A percentile compares a stretch with the other conserved stretches of the same genome.
Conservation (phyloP, 2,329 filamentous ascomycete genomes). For the Metarhizium humberi region DNA sequence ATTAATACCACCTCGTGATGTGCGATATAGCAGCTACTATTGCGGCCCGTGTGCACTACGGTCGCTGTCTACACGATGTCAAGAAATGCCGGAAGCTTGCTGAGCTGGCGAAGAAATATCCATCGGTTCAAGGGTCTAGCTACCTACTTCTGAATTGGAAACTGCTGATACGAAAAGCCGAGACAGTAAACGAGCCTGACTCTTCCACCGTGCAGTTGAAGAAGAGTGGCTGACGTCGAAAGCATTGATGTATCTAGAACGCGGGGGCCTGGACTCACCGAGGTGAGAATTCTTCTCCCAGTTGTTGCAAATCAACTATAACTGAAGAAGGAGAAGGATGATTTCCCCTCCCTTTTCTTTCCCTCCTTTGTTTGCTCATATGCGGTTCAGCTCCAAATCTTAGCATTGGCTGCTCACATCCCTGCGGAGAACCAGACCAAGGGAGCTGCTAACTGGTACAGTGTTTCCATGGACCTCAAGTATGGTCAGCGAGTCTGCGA, state of each 20-base stretch:
- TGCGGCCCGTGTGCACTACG: not conserved
- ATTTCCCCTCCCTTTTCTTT: not conserved
- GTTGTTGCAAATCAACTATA: not conserved
- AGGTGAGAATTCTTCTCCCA: not conserved
- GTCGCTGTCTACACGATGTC: conserved; percentile 2
- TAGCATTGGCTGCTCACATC: not conserved
- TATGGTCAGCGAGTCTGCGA: not conserved
- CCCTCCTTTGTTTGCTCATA: not conserved
- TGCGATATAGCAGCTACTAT: too few species aligned
- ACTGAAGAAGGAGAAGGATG: not conserved
- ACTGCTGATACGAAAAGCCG: not conserved
- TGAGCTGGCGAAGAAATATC: not conserved
- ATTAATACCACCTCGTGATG: too few species aligned
- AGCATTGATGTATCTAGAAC: not conserved
- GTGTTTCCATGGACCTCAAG: not conserved
- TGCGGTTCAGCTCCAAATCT: not conserved
- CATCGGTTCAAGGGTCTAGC: not conserved
- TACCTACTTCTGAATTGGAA: not conserved
- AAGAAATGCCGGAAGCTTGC: not conserved
- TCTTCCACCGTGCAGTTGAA: not conserved
- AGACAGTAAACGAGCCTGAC: not conserved
- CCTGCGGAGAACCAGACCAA: not conserved
- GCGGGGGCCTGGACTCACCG: not conserved
- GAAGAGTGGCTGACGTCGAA: not conserved
- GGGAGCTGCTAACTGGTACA: not conserved